phyloP scores from a whole-genome alignment of 495 filamentous ascomycete genomes.

The Pseudevernia furfuracea region DNA sequence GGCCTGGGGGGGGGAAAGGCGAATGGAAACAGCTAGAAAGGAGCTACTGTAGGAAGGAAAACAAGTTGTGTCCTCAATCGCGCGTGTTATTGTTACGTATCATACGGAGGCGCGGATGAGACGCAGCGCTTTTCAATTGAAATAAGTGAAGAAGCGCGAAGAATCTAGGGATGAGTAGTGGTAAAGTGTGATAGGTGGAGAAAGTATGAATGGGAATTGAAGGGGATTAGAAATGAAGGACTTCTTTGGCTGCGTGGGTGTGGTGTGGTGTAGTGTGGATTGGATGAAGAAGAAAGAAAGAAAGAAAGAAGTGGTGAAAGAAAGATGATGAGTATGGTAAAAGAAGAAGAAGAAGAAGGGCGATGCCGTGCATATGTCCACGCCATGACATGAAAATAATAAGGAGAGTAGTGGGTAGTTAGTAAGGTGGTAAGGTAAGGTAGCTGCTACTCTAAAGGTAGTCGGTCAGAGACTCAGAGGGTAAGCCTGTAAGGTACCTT shows the following conservation, averaged over 20 bases:
- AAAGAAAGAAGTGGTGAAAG: neutral
- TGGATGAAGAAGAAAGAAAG: neutral
- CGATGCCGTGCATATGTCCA: neutral
- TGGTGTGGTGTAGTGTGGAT: too few relatives aligned
- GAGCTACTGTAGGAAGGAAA: constrained; percentile 25
- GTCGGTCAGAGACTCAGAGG: too few relatives aligned
- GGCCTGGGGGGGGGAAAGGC: constrained; percentile 1
- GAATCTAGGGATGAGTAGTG: neutral
- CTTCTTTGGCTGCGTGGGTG: too few relatives aligned
- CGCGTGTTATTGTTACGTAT: constrained; percentile 17
- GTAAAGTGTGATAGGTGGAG: too few relatives aligned
- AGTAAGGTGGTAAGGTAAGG: too few relatives aligned
- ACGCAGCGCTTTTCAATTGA: constrained; percentile 9
- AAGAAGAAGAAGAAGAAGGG: too few relatives aligned
- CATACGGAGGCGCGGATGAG: constrained; percentile 13
- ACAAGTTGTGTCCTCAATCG: constrained; percentile 19
- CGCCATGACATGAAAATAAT: neutral
- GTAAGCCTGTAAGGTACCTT: too few relatives aligned
- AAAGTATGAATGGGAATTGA: neutral
- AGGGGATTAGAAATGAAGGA: neutral
- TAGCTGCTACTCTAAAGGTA: too few relatives aligned
- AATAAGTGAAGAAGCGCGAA: constrained; percentile 10
- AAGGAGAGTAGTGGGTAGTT: too few relatives aligned
- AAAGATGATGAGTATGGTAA: neutral
- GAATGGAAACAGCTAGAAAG: constrained; percentile 14